Evolutionary conservation across 2,329 filamentous ascomycete genomes (phyloP), one percentile per base, ranked within the genome.

Genomic region (Ophiostoma pallidulum): DNA sequence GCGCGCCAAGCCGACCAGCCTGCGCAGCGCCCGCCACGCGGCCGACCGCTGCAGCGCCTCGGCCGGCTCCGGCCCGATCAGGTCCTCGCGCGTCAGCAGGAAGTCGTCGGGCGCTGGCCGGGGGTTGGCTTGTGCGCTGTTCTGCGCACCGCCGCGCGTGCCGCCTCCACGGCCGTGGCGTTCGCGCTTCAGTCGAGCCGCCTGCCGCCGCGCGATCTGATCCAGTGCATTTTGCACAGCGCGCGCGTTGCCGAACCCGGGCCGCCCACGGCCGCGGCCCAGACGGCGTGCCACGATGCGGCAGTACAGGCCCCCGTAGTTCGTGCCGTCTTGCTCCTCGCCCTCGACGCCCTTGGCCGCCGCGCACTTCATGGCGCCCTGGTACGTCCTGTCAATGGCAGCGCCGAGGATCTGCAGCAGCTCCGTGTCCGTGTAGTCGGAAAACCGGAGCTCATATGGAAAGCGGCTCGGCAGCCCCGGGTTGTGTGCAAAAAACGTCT

Each of bases 171-270:
- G n/a, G n/a, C n/a, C 16, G 12, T 35, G 65, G 3, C 77, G 66
- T 49, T 80, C 70, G 4, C 62, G 62, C 0, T 57, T 55, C 0
- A 89, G 53, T 0, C 84, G 68, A 2, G 66, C 66, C 0, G 79
- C 68, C 57, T 89, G 84, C 2, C 81, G 70, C 10, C 72, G 66
- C 0, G 67, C 59, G 4, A 89, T 77, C 1, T 54, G 61, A 0
- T 71, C 62, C 1, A 84, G 62, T 0, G 26, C 20, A 54, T 87
- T 89, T 39, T 88, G 77, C 0, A 89, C 65, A 0, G 78, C 72
- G 1, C 85, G 69, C 0, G 85, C 85, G 55, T 91, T 90, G 0
- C 81, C 84, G 51, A 89, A 90, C 0, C 84, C 83, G 24, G 79
- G 73, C 1, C 70, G 70, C 0, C 80, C 83, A 0, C 84, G 75